Base-by-base conservation (phyloP, 1,284 basidiomycete species). In the Puccinia hordei region DNA sequence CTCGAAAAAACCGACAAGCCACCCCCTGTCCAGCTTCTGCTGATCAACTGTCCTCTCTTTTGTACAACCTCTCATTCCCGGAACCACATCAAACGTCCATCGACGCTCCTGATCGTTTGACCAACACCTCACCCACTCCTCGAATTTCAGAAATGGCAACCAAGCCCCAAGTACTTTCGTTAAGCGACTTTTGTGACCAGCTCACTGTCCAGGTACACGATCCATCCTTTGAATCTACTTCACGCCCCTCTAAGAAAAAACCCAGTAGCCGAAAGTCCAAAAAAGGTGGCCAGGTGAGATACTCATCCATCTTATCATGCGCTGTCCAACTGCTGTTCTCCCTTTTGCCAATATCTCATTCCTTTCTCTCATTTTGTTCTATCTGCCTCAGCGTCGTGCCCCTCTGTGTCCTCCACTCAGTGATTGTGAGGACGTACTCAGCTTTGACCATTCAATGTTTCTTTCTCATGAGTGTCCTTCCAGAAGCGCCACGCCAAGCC, bases 381-480 rank as follows among this genome's bases (percentile, higher is more conserved):
- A 33, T 35, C 13, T 71, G 59, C 57, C 30, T 1, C 24, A 75
- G 73, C 73, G 57, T 49, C 59, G 38, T 33, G 59, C 44, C n/a
- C 57, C 38, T 19, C 22, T 46, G 38, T 63, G 38, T 8, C 24
- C 59, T 75, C 22, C 15, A 24, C 61, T 44, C 38, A 65, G 61
- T 65, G 73, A 75, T 17, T 41, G 38, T 63, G 73, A 75, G n/a
- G 73, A 61, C n/a, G 38, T 75, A n/a, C 44, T 63, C 27, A 46
- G 41, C 4, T 12, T 75, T 19, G 55, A 75, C 59, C 73, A 73
- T 27, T 61, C 35, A 12, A 73, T 57, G 22, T 57, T 75, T 44
- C 27, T 33, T 55, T 33, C 41, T 22, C 38, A 30, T 38, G 49
- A 35, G n/a, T 24, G 27, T 44, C 44, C 46, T 30, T 65, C 38